These are phyloP conservation scores for Tephrocybe sp. DNA, from an alignment of 768 basidiomycete genomes.

Conservation along the genomic window DNA sequence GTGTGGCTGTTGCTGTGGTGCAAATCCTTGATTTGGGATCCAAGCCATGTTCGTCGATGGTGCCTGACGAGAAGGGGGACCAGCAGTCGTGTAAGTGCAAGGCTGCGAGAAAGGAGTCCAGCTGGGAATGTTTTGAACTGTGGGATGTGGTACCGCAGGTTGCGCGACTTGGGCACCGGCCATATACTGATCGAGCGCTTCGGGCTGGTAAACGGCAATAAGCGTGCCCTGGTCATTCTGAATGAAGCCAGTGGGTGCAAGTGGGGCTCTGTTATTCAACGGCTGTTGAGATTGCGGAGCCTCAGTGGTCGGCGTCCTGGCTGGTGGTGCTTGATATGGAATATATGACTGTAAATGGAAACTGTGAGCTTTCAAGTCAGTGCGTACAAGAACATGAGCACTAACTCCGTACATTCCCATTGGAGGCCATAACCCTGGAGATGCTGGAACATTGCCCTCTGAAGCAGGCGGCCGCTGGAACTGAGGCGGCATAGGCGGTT, in stretches of 20 bases:
- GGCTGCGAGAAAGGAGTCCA: conserved; percentile 32
- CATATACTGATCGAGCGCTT: conserved; percentile 71
- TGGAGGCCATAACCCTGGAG: conserved; percentile 34
- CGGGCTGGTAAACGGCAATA: conserved; percentile 67
- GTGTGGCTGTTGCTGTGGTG: conserved; percentile 13
- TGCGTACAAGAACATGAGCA: conserved; percentile 4
- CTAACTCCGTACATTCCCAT: conserved; percentile 48
- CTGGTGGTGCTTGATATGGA: conserved; percentile 41
- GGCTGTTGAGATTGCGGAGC: conserved; percentile 22
- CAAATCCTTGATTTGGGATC: conserved; percentile 21
- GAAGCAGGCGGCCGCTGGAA: conserved; percentile 33
- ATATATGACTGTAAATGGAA: conserved; percentile 39
- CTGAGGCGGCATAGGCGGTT: conserved; percentile 22
- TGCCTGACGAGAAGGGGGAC: conserved; percentile 22
- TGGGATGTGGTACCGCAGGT: conserved; percentile 18
- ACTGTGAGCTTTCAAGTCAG: not conserved
- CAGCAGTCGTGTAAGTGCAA: conserved; percentile 23
- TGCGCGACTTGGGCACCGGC: conserved; percentile 33
- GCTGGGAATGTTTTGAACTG: conserved; percentile 25
- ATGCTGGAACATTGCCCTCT: conserved; percentile 32
- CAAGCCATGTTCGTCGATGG: conserved; percentile 20
- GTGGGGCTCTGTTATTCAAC: conserved; percentile 44
- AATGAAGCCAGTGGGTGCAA: conserved; percentile 65
- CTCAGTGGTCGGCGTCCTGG: conserved; percentile 30
- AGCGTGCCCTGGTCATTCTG: conserved; percentile 73